phyloP scores from a whole-genome alignment of 805 yeast genomes.

The Yueomyces sinensis region DNA sequence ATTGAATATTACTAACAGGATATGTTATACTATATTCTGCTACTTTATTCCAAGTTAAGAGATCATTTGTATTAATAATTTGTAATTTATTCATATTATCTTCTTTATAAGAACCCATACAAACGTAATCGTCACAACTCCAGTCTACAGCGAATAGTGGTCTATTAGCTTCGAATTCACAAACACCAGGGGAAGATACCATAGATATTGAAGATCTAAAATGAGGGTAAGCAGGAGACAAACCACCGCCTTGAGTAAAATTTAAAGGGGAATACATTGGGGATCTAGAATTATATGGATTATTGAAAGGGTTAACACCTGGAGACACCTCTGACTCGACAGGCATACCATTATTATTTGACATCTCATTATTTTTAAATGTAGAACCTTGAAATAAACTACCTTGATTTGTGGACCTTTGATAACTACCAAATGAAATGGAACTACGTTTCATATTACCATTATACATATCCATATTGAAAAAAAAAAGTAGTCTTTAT shows the following conservation, averaged over 20 bases:
- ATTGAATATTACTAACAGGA: constrained; percentile 22
- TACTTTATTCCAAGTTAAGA: constrained; percentile 66
- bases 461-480: constrained; percentile 19
- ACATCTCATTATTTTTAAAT: constrained; percentile 3
- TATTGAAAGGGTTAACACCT: background rate
- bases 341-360: constrained; percentile 1
- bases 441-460: constrained; percentile 21
- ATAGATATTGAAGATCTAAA: constrained; percentile 6
- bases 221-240: constrained; percentile 6
- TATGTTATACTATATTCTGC: constrained; percentile 19
- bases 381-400: constrained; percentile 3
- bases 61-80: constrained; percentile 31
- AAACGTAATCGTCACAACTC: constrained; percentile 21
- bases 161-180: constrained; percentile 17
- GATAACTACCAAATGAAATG: constrained; percentile 16
- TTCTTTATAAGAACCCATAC: constrained; percentile 51
- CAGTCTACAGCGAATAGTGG: constrained; percentile 23
- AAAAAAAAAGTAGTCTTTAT: no score
- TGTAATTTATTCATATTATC: constrained; percentile 58
- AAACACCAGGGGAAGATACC: constrained; percentile 3
- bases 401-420: constrained; percentile 7
- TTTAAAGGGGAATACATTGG: constrained; percentile 22
- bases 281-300: constrained; percentile 6
- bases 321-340: background rate
- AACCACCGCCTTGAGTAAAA: constrained; percentile 5